phyloP scores from a whole-genome alignment of 495 filamentous ascomycete genomes.

The Aspergillus leporis region DNA sequence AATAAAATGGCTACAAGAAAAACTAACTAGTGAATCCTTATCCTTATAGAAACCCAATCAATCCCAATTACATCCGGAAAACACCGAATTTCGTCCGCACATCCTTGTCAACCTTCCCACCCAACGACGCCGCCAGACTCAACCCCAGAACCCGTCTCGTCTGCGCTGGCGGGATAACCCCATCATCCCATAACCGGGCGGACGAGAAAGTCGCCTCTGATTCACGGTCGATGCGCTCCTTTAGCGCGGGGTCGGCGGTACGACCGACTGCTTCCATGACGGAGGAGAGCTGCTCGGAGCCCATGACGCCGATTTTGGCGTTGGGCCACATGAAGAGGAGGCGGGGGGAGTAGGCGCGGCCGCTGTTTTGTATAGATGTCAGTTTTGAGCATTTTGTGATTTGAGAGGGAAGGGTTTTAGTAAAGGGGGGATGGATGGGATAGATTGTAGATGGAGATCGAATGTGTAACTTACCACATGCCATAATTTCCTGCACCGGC shows the following conservation, averaged over 20 bases:
- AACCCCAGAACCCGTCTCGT: conserved; percentile 82
- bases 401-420: too few relatives aligned
- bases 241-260: conserved; percentile 76
- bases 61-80: conserved; percentile 88
- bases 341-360: conserved; percentile 87
- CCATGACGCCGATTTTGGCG: conserved; percentile 94
- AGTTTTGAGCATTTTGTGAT: not conserved
- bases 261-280: conserved; percentile 96
- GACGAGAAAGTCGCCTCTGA: conserved; percentile 85
- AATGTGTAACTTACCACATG: conserved; percentile 67
- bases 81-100: conserved; percentile 82
- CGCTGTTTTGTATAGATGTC: conserved; percentile 48
- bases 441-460: too few relatives aligned
- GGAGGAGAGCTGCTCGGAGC: conserved; percentile 82
- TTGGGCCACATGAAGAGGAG: conserved; percentile 99
- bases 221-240: conserved; percentile 83
- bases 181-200: conserved; percentile 94
- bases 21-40: too few relatives aligned
- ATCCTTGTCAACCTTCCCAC: conserved; percentile 59
- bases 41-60: too few relatives aligned
- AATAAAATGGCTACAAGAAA: too few relatives aligned
- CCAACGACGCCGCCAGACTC: conserved; percentile 75
- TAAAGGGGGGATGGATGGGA: too few relatives aligned
- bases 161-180: conserved; percentile 86
- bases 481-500: conserved; percentile 79